Evolutionary conservation across 345 rosid species (phyloP), one percentile per base, ranked within the genome.

Genomic region (Leavenworthia alabamica): DNA sequence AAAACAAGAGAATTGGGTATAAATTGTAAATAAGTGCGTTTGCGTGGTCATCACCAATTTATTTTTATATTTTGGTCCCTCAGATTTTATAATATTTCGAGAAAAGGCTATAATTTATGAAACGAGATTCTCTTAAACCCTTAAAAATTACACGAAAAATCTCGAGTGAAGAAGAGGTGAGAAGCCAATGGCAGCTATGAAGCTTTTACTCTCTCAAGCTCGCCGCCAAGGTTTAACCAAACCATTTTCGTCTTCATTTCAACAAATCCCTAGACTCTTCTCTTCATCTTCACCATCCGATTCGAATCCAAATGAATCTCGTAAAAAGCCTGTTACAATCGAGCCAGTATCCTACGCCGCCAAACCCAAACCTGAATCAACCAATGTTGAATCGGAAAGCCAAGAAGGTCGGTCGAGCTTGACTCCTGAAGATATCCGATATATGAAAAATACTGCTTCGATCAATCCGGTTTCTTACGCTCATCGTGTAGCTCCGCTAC

Each of bases 401-500:
- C 65, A 55, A 54, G 77, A 54, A 10, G 39, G 43, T 26, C 75
- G 45, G 8, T n/a, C 73, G 26, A 17, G 4, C 48, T 89, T 78
- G 90, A 85, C 85, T 14, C 82, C 89, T 10, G 94, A 84, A 61
- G 99, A 93, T 44, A 60, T 79, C 52, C 83, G 99, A 3, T 89
- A 86, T 52, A 72, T 89, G 49, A 89, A 80, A 65, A 84, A 87
- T 58, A 67, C 64, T 8, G 68, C 89, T 6, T 61, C 78, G 3
- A 75, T 93, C 33, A 41, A 80, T 35, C 84, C 91, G 10, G 85
- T 87, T 7, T 87, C 99, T 1, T 89, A 87, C 51, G 82, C 90
- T 9, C 8, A 71, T 8, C 86, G 91, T 1, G 89, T 83, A 9
- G 96, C 94, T 12, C 97, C 97, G 6, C 86, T 93, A 1, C 99